A percentile compares a stretch with the other conserved stretches of the same genome.
These are phyloP conservation scores for Fusarium denticulatum DNA, from an alignment of 2,329 filamentous ascomycete genomes.

Conservation along the genomic window DNA sequence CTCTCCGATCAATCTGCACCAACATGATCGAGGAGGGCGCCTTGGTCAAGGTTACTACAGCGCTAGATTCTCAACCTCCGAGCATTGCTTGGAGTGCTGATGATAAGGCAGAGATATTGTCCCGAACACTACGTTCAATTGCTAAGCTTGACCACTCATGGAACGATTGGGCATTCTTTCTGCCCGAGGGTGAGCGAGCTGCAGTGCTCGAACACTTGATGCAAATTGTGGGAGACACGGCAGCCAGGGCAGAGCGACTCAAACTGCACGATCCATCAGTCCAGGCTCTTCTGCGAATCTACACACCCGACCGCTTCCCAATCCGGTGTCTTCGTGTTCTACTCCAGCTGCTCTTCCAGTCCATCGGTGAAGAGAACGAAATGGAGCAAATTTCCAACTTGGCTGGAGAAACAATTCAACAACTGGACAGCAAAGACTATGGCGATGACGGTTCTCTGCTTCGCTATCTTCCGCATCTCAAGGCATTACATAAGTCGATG, in stretches of 20 bases:
- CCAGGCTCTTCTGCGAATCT: conserved; percentile 59
- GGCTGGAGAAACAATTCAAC: conserved; percentile 50
- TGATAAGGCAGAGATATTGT: conserved; percentile 62
- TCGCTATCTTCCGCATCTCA: conserved; percentile 60
- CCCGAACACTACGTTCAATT: conserved; percentile 67
- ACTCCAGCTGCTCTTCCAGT: conserved; percentile 58
- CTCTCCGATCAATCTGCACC: conserved; percentile 69
- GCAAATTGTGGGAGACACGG: conserved; percentile 56
- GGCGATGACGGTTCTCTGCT: conserved; percentile 58
- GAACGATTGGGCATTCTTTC: conserved; percentile 65
- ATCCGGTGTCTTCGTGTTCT: conserved; percentile 64
- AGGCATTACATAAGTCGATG: conserved; percentile 57
- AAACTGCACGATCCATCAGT: conserved; percentile 58
- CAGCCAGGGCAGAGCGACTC: conserved; percentile 48
- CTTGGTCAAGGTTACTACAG: conserved; percentile 62
- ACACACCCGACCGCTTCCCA: conserved; percentile 60
- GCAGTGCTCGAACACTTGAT: conserved; percentile 70
- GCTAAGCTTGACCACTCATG: conserved; percentile 67
- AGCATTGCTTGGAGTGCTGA: conserved; percentile 62
- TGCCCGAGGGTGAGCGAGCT: conserved; percentile 62
- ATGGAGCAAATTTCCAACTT: conserved; percentile 53
- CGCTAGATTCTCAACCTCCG: conserved; percentile 61
- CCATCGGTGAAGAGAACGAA: conserved; percentile 56
- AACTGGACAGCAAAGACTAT: conserved; percentile 50
- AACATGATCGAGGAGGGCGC: conserved; percentile 68